phyloP scores from a whole-genome alignment of 208 protist genomes.

The Wallacemonas rigidus region DNA sequence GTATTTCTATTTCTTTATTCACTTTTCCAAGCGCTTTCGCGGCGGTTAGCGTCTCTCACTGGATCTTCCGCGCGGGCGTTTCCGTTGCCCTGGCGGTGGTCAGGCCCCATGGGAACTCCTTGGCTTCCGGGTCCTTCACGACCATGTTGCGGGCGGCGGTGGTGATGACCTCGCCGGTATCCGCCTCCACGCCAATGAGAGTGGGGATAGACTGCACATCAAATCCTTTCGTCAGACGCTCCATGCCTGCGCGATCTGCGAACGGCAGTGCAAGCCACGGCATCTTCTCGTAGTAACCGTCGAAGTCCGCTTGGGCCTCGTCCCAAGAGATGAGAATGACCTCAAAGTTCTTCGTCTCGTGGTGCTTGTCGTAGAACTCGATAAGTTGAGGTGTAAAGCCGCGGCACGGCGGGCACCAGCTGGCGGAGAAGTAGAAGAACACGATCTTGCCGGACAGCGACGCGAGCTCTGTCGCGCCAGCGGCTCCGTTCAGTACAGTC shows the following conservation, averaged over 20 bases:
- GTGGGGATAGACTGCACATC: constrained; percentile 80
- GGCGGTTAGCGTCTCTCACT: not conserved
- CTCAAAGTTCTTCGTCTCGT: constrained; percentile 83
- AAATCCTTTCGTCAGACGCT: constrained; percentile 58
- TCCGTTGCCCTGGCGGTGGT: not conserved
- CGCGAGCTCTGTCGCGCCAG: constrained; percentile 7
- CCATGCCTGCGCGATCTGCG: constrained; percentile 37
- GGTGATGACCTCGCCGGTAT: constrained; percentile 70
- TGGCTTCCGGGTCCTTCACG: constrained; percentile 71
- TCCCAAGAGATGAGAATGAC: constrained; percentile 84
- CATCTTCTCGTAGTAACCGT: constrained; percentile 83
- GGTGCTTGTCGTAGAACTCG: constrained; percentile 82
- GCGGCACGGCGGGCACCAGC: constrained; percentile 88
- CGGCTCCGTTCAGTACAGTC: not conserved
- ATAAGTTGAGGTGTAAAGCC: constrained; percentile 78
- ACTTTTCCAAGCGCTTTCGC: not conserved
- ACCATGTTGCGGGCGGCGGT: constrained; percentile 56
- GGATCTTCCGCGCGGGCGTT: constrained; percentile 1
- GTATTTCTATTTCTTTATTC: constrained; percentile 13
- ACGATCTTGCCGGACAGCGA: constrained; percentile 61
- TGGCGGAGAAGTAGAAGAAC: constrained; percentile 85
- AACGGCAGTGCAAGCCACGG: constrained; percentile 84
- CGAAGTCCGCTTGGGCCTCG: constrained; percentile 67
- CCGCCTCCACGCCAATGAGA: constrained; percentile 76
- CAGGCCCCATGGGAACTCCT: constrained; percentile 65